Conservation (phyloP, 306 rosid genomes). For the Calophaca sinica region DNA sequence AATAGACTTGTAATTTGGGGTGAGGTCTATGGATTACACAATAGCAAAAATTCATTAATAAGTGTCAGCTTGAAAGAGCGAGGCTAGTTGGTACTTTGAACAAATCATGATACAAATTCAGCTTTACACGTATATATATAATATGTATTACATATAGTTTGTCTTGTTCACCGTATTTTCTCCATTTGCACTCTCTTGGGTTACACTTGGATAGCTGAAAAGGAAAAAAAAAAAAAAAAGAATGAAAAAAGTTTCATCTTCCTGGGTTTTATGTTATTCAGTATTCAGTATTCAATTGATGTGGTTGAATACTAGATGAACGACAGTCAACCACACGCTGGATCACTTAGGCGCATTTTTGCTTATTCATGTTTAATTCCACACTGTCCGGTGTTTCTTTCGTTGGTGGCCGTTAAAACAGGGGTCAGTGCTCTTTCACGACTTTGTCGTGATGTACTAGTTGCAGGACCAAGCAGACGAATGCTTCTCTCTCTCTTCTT, state of each 20-base stretch:
- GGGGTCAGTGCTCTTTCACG: neutral
- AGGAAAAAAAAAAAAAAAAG: neutral
- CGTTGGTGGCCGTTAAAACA: neutral
- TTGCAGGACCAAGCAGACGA: no score
- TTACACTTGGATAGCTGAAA: neutral
- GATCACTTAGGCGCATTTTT: neutral
- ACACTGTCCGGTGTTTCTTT: neutral
- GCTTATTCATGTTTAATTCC: neutral
- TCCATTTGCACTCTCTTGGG: neutral
- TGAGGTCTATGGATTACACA: neutral
- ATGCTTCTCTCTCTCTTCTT: no score
- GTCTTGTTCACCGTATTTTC: neutral
- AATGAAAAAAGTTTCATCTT: neutral
- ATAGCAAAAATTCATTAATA: neutral
- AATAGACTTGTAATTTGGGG: neutral
- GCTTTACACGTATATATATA: neutral
- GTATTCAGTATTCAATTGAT: neutral
- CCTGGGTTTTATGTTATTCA: neutral
- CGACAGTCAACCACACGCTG: neutral
- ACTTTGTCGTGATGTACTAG: no score
- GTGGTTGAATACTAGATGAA: neutral
- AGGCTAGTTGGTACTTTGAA: neutral
- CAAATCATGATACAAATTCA: neutral
- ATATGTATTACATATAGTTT: neutral
- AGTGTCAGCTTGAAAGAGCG: neutral